Conservation (phyloP, 2,329 filamentous ascomycete genomes). For the Penicillium sp. region DNA sequence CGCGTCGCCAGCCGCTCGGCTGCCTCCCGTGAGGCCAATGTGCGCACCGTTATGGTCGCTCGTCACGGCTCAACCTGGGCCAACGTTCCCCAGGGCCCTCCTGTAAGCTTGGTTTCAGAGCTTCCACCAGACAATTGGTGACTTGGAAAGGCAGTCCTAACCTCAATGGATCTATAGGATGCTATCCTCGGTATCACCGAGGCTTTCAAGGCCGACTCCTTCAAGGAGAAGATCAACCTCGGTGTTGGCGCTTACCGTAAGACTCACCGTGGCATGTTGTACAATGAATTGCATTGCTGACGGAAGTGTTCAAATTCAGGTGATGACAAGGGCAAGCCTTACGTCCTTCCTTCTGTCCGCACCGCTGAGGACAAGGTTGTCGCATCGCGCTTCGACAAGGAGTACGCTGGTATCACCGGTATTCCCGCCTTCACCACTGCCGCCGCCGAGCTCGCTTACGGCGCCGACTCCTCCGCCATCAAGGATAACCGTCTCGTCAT, state of each 20-base stretch:
- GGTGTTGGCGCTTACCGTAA: slow-evolving; percentile 94
- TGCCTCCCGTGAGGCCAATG: slow-evolving; percentile 41
- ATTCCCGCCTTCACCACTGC: slow-evolving; percentile 91
- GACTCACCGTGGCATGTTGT: slow-evolving; percentile 12
- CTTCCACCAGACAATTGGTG: neutral
- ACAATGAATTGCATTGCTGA: slow-evolving; percentile 2
- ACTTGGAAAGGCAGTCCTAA: slow-evolving; percentile 24
- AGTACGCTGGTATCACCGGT: slow-evolving; percentile 97
- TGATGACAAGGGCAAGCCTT: slow-evolving; percentile 96
- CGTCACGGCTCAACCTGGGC: slow-evolving; percentile 82
- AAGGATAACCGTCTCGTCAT: slow-evolving; percentile 77
- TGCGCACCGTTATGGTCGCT: slow-evolving; percentile 43
- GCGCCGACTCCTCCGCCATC: slow-evolving; percentile 74
- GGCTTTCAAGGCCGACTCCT: slow-evolving; percentile 96
- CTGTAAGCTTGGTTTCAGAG: slow-evolving; percentile 61
- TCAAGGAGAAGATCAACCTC: slow-evolving; percentile 96
- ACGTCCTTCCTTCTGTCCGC: slow-evolving; percentile 91
- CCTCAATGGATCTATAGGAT: slow-evolving; percentile 33
- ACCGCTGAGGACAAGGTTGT: slow-evolving; percentile 87
- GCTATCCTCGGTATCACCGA: slow-evolving; percentile 73
- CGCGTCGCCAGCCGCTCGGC: slow-evolving; percentile 46
- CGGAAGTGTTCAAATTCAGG: slow-evolving; percentile 31
- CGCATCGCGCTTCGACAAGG: slow-evolving; percentile 80
- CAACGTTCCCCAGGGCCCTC: slow-evolving; percentile 89
- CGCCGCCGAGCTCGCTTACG: slow-evolving; percentile 88